These are phyloP conservation scores for Tilletia caries DNA, from an alignment of 1,284 basidiomycete species.

Conservation along the genomic window DNA sequence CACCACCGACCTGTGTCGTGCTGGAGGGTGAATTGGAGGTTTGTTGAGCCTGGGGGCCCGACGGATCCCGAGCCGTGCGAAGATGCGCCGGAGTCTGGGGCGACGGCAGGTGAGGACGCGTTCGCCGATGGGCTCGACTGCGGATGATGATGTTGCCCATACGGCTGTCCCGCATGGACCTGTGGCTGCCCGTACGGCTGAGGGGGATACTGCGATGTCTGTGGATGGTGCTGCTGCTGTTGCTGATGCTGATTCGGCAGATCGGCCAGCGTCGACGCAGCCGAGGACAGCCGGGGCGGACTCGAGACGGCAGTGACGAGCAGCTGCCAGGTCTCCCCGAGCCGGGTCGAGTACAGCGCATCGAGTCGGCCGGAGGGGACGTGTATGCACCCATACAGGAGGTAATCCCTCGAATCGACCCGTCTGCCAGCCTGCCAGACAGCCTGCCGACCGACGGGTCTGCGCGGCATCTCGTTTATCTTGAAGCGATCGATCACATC, in stretches of 20 bases:
- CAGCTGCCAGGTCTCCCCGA: constrained; percentile 59
- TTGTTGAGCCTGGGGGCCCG: constrained; percentile 41
- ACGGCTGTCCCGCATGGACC: not conserved
- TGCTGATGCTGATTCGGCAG: constrained; percentile 60
- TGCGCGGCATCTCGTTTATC: constrained; percentile 72
- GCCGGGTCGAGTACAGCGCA: constrained; percentile 77
- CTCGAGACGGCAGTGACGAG: constrained; percentile 48
- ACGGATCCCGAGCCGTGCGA: constrained; percentile 15
- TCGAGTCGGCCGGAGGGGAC: constrained; percentile 82
- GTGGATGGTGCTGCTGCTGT: constrained; percentile 16
- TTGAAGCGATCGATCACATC: constrained; percentile 68
- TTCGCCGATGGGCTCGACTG: constrained; percentile 2
- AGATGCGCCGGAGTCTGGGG: constrained; percentile 13
- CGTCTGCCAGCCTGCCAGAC: constrained; percentile 74
- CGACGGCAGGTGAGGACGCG: constrained; percentile 14
- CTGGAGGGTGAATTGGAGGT: constrained; percentile 78
- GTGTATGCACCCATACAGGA: constrained; percentile 88
- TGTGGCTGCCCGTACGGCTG: constrained; percentile 5
- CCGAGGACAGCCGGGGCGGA: constrained; percentile 35
- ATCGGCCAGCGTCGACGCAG: constrained; percentile 30
- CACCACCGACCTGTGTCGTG: constrained; percentile 89
- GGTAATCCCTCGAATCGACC: constrained; percentile 75
- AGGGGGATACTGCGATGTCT: not conserved
- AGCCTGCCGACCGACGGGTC: constrained; percentile 70
- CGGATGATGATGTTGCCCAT: too few species aligned